Conservation (phyloP, 768 basidiomycete genomes). For the Russula sp. region DNA sequence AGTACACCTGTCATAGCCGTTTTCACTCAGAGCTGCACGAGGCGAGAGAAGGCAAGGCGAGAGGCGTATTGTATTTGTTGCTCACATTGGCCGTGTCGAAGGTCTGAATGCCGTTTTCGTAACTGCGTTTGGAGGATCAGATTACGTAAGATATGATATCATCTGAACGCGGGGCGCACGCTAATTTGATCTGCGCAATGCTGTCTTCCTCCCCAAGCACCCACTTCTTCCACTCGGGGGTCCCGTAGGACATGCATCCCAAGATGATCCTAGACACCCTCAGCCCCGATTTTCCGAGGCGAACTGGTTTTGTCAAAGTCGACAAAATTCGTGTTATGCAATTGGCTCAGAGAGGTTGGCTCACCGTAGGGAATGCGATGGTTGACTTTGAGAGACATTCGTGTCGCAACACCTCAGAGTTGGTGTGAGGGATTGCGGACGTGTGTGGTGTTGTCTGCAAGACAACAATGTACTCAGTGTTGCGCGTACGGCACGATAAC, state of each 20-base stretch:
- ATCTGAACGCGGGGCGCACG: slow-evolving; percentile 33
- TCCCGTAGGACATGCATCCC: slow-evolving; percentile 32
- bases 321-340: neutral
- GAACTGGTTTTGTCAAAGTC: slow-evolving; percentile 18
- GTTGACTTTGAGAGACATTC: slow-evolving; percentile 8
- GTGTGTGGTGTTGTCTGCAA: neutral
- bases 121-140: slow-evolving; percentile 23
- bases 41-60: too few species aligned
- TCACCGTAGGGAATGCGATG: slow-evolving; percentile 12
- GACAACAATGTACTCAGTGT: neutral
- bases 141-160: too few species aligned
- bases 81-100: slow-evolving; percentile 34
- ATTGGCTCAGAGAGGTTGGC: neutral
- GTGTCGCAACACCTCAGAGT: too few species aligned
- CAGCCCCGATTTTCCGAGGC: slow-evolving; percentile 28
- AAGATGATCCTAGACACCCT: slow-evolving; percentile 30
- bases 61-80: neutral
- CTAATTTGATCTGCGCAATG: slow-evolving; percentile 36
- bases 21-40: neutral
- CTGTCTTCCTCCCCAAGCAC: slow-evolving; percentile 32
- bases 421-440: too few species aligned
- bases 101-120: slow-evolving; percentile 36
- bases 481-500: too few species aligned
- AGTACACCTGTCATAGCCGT: slow-evolving; percentile 27
- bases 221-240: slow-evolving; percentile 31